Percentiles rank a stretch among this genome's conserved stretches.
Evolutionary conservation across 225 moss, liverwort and hornwort species (phyloP).

Genomic region (Pseudisothecium myosuroides): DNA sequence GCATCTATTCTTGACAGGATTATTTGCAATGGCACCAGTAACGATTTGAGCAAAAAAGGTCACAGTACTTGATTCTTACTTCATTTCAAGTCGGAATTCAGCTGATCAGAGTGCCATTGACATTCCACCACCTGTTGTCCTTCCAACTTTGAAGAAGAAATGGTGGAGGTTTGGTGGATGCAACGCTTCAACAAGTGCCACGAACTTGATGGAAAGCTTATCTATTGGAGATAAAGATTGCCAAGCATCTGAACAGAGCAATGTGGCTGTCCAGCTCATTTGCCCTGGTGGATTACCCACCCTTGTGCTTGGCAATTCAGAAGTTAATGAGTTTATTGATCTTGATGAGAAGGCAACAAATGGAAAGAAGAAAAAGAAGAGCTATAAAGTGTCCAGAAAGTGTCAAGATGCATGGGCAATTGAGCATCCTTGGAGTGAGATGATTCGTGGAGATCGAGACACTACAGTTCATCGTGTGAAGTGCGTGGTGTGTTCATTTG

Average conservation of each 20-base stretch:
- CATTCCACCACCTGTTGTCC: fast-evolving
- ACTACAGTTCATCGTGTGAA: background rate
- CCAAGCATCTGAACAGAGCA: fast-evolving
- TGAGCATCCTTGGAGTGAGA: background rate
- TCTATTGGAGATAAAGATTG: background rate
- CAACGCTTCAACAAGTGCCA: background rate
- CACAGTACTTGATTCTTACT: background rate
- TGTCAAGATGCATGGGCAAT: background rate
- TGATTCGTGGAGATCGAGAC: background rate
- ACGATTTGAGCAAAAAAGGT: background rate
- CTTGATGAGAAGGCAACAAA: background rate
- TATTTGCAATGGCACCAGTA: background rate
- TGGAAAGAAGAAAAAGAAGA: background rate
- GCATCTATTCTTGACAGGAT: background rate
- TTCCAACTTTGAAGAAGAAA: background rate
- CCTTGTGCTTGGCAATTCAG: background rate
- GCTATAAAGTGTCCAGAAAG: background rate
- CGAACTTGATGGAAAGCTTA: background rate
- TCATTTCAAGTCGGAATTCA: background rate
- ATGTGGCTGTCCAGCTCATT: background rate
- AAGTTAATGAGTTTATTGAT: background rate
- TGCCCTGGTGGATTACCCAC: background rate
- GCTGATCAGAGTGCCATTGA: background rate
- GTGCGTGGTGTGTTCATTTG: background rate
- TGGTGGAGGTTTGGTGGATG: background rate